Evolutionary conservation across 2,329 filamentous ascomycete species (phyloP).

Genomic region (Mollisiaceae sp.): DNA sequence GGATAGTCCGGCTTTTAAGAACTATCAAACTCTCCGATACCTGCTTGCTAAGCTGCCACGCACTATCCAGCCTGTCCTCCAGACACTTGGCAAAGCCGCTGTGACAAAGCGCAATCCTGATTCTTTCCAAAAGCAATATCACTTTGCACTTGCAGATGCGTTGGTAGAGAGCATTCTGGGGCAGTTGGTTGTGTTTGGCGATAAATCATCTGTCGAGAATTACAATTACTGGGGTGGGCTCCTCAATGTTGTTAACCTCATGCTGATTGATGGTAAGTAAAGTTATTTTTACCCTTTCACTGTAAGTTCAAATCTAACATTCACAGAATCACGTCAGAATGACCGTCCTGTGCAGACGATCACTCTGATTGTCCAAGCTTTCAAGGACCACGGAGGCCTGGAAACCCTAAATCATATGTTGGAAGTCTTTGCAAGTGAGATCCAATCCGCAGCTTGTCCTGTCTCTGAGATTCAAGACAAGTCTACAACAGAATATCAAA

Average conservation of each 20-base stretch:
- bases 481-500: constrained; percentile 32
- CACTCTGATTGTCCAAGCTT: constrained; percentile 82
- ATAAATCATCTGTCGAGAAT: constrained; percentile 61
- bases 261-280: constrained; percentile 71
- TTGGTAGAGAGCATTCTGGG: constrained; percentile 73
- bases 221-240: constrained; percentile 85
- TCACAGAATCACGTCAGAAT: constrained; percentile 33
- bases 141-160: constrained; percentile 63
- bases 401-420: constrained; percentile 75
- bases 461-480: constrained; percentile 44
- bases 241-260: constrained; percentile 76
- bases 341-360: constrained; percentile 57
- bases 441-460: constrained; percentile 46
- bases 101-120: constrained; percentile 78
- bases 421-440: constrained; percentile 66
- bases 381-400: constrained; percentile 82
- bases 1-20: constrained; percentile 63
- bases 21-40: constrained; percentile 77
- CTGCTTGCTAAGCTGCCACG: constrained; percentile 80
- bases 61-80: constrained; percentile 83
- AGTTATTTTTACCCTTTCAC: background rate
- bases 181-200: constrained; percentile 58
- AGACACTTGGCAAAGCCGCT: constrained; percentile 81
- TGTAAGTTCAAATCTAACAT: constrained; percentile 6
- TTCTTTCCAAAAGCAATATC: constrained; percentile 56